Evolutionary conservation across 1,139 yeast species (phyloP).

Genomic region (Suhomyces choctaworum): DNA sequence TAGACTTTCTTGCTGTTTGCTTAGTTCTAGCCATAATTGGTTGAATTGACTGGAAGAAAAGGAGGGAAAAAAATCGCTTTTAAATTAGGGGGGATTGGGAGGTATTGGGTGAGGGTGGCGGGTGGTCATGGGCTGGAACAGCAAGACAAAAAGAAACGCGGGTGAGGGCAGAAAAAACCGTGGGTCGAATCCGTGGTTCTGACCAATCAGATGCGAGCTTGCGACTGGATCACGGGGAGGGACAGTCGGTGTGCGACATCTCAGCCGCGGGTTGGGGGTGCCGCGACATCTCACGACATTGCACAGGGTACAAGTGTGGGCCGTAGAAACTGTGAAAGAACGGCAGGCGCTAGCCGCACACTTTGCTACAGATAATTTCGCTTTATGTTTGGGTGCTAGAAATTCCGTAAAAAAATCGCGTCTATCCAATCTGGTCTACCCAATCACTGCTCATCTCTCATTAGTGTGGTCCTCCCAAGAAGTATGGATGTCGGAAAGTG

Average conservation of each 20-base stretch:
- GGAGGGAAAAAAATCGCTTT: slow-evolving; percentile 10
- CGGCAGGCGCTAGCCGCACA: too few species aligned
- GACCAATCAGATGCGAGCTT: slow-evolving; percentile 9
- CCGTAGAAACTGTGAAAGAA: too few species aligned
- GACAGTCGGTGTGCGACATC: neutral
- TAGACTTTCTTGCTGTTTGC: slow-evolving; percentile 56
- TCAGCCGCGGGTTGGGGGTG: too few species aligned
- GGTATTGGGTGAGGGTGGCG: neutral
- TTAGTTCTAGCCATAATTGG: slow-evolving; percentile 51
- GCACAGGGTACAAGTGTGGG: too few species aligned
- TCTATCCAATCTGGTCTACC: too few species aligned
- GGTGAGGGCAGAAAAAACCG: slow-evolving; percentile 5
- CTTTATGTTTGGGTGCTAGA: too few species aligned
- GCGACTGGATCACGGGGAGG: slow-evolving; percentile 1
- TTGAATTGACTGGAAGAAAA: slow-evolving; percentile 4
- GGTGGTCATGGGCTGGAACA: slow-evolving; percentile 9
- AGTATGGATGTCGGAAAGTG: too few species aligned
- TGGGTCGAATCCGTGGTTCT: slow-evolving; percentile 1
- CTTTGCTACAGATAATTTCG: too few species aligned
- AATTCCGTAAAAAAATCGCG: too few species aligned
- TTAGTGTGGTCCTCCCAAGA: too few species aligned
- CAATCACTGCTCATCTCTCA: too few species aligned
- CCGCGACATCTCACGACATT: too few species aligned
- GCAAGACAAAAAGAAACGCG: slow-evolving; percentile 12
- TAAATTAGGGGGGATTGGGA: slow-evolving; percentile 11